Evolutionary conservation across 192 early-diverging fungal genomes (phyloP).

Genomic region (Coemansia asiatica): DNA sequence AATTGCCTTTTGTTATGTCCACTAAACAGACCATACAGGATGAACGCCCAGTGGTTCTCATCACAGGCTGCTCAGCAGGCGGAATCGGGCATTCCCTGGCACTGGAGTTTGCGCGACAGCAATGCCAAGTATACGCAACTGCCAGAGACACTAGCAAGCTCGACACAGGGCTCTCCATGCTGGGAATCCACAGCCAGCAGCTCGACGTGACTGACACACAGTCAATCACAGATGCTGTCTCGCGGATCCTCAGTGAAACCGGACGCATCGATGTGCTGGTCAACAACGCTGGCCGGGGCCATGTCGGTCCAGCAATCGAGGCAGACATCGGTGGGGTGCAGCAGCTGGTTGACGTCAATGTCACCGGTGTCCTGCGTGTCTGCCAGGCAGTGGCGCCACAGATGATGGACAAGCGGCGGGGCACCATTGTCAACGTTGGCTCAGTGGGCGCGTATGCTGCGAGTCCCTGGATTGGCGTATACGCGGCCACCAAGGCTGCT

Average conservation of each 20-base stretch:
- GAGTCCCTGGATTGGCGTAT: slow-evolving; percentile 65
- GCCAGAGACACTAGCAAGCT: slow-evolving; percentile 19
- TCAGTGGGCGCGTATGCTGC: slow-evolving; percentile 63
- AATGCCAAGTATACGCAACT: slow-evolving; percentile 41
- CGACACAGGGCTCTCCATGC: background rate
- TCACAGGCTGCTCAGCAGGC: slow-evolving; percentile 71
- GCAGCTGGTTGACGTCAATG: slow-evolving; percentile 63
- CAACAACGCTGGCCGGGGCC: slow-evolving; percentile 70
- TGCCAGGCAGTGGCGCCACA: slow-evolving; percentile 56
- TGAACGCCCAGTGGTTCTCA: slow-evolving; percentile 54
- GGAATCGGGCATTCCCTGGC: slow-evolving; percentile 61
- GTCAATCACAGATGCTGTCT: slow-evolving; percentile 18
- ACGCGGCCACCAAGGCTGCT: slow-evolving; percentile 66
- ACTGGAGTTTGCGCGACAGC: slow-evolving; percentile 28
- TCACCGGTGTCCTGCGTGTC: slow-evolving; percentile 58
- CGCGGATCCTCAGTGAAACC: slow-evolving; percentile 11
- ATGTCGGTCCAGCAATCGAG: slow-evolving; percentile 52
- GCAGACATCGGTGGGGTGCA: slow-evolving; percentile 39
- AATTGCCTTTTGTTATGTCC: too few species aligned
- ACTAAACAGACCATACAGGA: background rate
- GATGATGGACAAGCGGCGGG: slow-evolving; percentile 57
- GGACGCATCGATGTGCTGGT: slow-evolving; percentile 63
- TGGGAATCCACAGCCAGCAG: slow-evolving; percentile 7
- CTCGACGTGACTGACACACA: slow-evolving; percentile 31
- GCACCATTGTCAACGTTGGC: slow-evolving; percentile 68